phyloP scores from a whole-genome alignment of 2,329 filamentous ascomycete species.

The Talaromyces sp. region DNA sequence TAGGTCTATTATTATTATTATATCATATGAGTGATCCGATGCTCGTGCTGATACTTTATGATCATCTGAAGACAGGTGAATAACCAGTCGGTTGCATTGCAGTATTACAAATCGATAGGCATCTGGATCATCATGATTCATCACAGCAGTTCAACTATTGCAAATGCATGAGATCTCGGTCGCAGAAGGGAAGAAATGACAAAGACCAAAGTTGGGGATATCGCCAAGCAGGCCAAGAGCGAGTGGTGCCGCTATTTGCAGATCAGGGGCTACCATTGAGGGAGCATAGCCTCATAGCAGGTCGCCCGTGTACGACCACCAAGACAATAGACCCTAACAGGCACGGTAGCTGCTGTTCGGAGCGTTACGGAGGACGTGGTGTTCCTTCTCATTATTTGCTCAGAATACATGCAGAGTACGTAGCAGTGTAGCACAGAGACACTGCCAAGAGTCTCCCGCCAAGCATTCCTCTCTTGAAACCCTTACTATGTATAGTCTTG shows the following conservation, averaged over 20 bases:
- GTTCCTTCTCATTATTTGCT: background rate
- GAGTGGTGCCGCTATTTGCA: constrained; percentile 15
- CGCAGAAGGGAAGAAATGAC: background rate
- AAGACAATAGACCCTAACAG: background rate
- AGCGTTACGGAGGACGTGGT: background rate
- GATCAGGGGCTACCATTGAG: constrained; percentile 14
- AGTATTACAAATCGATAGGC: background rate
- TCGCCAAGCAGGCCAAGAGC: constrained; percentile 13
- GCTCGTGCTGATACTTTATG: background rate
- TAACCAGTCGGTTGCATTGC: constrained; percentile 2
- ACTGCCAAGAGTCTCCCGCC: constrained; percentile 15
- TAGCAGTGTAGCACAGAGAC: background rate
- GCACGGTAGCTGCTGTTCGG: background rate
- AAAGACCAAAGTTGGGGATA: background rate
- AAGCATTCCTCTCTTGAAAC: constrained; percentile 16
- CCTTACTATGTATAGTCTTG: constrained; percentile 5
- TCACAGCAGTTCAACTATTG: background rate
- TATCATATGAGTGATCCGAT: background rate
- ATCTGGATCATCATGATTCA: background rate
- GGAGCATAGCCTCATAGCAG: constrained; percentile 11
- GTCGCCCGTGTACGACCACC: constrained; percentile 7
- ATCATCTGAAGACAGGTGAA: background rate
- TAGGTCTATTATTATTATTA: background rate
- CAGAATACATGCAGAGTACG: background rate
- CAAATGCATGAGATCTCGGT: background rate